Evolutionary conservation across 495 filamentous ascomycete species (phyloP), one percentile per base, ranked within the genome.

Genomic region (Aspergillus kassunensis): DNA sequence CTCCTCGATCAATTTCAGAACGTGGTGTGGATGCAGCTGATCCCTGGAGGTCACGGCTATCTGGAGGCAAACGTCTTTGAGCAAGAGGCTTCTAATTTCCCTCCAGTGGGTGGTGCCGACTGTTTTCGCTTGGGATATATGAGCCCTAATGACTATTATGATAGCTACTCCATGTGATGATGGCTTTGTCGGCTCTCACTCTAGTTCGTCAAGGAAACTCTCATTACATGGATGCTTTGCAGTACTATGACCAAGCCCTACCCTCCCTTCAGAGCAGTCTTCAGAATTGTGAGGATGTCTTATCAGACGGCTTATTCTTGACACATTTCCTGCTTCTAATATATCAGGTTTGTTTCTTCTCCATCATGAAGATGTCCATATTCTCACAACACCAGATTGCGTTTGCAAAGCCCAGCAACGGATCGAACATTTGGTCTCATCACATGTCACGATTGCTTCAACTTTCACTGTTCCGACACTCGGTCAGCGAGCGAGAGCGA

Each of bases 241-340:
- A 80, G 51, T 79, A 84, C 53, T 83, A 83, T 53, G 74, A 81
- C 30, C 71, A 79, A 52, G 77, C 76, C 0, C 71, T 80, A 21
- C 69, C 76, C 13, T 70, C 73, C 6, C 64, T 80, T 4, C 76
- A 80, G 40, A 66, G 51, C 27, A 76, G 66, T 36, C 59, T 80
- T 5, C 70, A 65, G 8, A 72, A 65, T 40, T 66, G 68, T 33
- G 62, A 76, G 19, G 77, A 82, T 53, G 71, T 81, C 19, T 70
- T 74, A 24, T 83, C 80, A 0, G 77, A 84, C 59, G 80, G 79
- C 13, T 65, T 75, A 2, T 80, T 83, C 41, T 62, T 85, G 3
- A 78, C 79, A 0, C 80, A 85, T 55, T 83, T 83, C 59, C 59
- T 84, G n/a, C 69, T 84, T 5, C 70, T 83, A 15, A 60, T 85